phyloP scores from a whole-genome alignment of 1,284 basidiomycete genomes.

The Ceratobasidium sp. region DNA sequence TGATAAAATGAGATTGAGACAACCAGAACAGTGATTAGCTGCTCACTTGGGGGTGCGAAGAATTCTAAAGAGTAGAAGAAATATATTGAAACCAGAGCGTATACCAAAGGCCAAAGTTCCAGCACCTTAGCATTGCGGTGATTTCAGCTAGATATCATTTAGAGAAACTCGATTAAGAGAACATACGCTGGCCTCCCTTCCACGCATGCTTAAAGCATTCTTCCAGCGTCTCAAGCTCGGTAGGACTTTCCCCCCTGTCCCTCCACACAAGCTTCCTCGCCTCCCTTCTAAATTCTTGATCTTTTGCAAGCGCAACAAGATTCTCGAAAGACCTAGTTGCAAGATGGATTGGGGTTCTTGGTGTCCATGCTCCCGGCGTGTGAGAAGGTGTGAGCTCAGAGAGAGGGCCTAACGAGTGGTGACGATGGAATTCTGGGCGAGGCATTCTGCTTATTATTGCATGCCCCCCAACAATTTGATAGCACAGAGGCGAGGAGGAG shows the following conservation, averaged over 20 bases:
- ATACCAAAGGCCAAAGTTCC: conserved; percentile 82
- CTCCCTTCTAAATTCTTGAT: conserved; percentile 75
- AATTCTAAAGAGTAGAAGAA: conserved; percentile 78
- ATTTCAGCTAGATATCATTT: too few species aligned
- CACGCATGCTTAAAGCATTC: conserved; percentile 81
- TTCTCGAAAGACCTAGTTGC: conserved; percentile 74
- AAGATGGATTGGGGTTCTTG: conserved; percentile 17
- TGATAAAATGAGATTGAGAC: not conserved
- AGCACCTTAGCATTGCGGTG: conserved; percentile 69
- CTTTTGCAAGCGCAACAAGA: conserved; percentile 81
- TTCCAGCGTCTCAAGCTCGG: conserved; percentile 75
- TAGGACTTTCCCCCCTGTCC: conserved; percentile 80
- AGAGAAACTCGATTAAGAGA: conserved; percentile 16
- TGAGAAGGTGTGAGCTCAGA: conserved; percentile 41
- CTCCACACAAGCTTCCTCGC: conserved; percentile 87
- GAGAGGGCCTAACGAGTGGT: conserved; percentile 33
- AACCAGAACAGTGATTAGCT: conserved; percentile 1
- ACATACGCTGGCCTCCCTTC: conserved; percentile 81
- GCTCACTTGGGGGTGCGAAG: conserved; percentile 72
- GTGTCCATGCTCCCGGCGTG: conserved; percentile 40
- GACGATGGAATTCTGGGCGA: conserved; percentile 18
- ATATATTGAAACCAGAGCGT: conserved; percentile 83
- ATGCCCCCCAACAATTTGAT: not conserved
- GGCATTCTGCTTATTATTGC: not conserved
- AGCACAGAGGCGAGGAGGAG: not conserved